phyloP scores from a whole-genome alignment of 1,139 yeast species.

The Scheffersomyces lignicola region DNA sequence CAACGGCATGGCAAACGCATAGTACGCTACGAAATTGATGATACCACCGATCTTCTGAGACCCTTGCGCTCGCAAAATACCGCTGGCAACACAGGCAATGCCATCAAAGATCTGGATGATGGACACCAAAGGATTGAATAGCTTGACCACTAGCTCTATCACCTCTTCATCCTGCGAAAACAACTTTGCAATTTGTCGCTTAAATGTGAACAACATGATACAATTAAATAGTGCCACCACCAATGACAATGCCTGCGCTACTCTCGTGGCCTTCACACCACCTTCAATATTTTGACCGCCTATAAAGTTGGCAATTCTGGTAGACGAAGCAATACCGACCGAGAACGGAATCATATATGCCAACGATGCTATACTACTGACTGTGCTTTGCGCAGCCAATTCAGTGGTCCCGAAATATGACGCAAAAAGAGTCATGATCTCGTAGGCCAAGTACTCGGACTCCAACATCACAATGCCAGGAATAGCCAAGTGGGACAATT shows the following conservation, averaged over 20 bases:
- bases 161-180: conserved; percentile 76
- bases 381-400: conserved; percentile 87
- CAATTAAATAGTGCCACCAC: conserved; percentile 60
- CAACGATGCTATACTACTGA: conserved; percentile 76
- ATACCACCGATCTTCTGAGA: conserved; percentile 81
- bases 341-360: conserved; percentile 90
- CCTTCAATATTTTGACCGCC: conserved; percentile 69
- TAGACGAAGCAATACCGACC: conserved; percentile 80
- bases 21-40: conserved; percentile 74
- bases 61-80: conserved; percentile 85
- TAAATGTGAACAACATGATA: conserved; percentile 48
- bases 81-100: conserved; percentile 79
- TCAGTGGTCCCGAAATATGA: conserved; percentile 81
- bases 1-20: conserved; percentile 60
- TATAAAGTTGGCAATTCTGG: conserved; percentile 83
- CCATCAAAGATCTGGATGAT: conserved; percentile 78
- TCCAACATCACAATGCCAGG: conserved; percentile 77
- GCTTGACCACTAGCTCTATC: conserved; percentile 39
- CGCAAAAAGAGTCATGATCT: conserved; percentile 67
- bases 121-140: conserved; percentile 71
- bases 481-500: conserved; percentile 56
- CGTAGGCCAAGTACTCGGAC: conserved; percentile 74
- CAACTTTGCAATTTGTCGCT: conserved; percentile 57
- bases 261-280: conserved; percentile 65
- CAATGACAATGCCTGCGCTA: conserved; percentile 63